Evolutionary conservation across 1,139 yeast species (phyloP).

Genomic region (Geotrichum histeridarum): DNA sequence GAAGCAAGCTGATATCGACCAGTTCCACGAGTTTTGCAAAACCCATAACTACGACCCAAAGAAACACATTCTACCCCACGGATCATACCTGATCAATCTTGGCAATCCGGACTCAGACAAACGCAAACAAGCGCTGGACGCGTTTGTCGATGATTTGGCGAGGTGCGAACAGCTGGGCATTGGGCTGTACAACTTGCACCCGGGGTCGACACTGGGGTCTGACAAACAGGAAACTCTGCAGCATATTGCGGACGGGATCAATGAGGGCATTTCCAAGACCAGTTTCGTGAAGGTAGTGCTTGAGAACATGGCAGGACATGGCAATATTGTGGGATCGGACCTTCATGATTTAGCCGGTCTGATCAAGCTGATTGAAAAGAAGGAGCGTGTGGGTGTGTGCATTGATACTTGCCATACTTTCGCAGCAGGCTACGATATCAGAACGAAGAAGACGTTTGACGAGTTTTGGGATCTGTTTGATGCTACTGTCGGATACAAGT

Average conservation of each 20-base stretch:
- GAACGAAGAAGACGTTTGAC: slow-evolving; percentile 51
- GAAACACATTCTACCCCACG: slow-evolving; percentile 80
- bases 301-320: slow-evolving; percentile 98
- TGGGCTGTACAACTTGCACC: slow-evolving; percentile 88
- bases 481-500: slow-evolving; percentile 62
- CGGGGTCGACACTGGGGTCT: slow-evolving; percentile 81
- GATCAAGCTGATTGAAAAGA: slow-evolving; percentile 69
- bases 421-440: slow-evolving; percentile 92
- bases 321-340: slow-evolving; percentile 78
- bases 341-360: slow-evolving; percentile 71
- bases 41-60: slow-evolving; percentile 60
- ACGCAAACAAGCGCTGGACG: slow-evolving; percentile 65
- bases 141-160: slow-evolving; percentile 80
- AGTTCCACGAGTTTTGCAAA: slow-evolving; percentile 59
- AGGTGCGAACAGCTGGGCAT: slow-evolving; percentile 82
- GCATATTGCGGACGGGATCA: slow-evolving; percentile 71
- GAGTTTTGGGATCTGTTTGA: slow-evolving; percentile 75
- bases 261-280: slow-evolving; percentile 70
- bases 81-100: slow-evolving; percentile 84
- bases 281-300: slow-evolving; percentile 76
- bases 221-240: slow-evolving; percentile 61
- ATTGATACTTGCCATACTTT: slow-evolving; percentile 92
- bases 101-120: slow-evolving; percentile 87
- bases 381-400: slow-evolving; percentile 84
- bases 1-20: slow-evolving; percentile 57